Evolutionary conservation across 345 rosid species (phyloP), one percentile per base, ranked within the genome.

Genomic region (Bruguiera parviflora): DNA sequence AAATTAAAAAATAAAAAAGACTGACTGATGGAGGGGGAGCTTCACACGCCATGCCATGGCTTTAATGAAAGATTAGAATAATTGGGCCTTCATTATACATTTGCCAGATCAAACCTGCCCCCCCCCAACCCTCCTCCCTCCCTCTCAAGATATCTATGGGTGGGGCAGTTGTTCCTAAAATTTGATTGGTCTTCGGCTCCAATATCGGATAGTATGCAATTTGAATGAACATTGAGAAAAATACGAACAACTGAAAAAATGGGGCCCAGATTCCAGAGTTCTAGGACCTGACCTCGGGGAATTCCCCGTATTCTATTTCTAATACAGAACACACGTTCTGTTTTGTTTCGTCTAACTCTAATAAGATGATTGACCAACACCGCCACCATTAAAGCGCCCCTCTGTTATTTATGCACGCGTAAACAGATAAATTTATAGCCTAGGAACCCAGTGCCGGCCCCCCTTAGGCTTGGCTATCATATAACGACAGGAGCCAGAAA

Each of bases 231-330:
- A 1, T n/a, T n/a, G 69, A 53, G 6, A 20, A 15, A 6, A 57
- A 66, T 2, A 47, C 31, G 29, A 31, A 63, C 46, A 31, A 63
- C 46, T 6, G 51, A 62, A 66, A 73, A 5, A 71, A 31, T 21
- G 75, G 4, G 46, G 67, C 33, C 27, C 71, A 61, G 65, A 63
- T 75, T 76, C 65, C 81, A 68, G 68, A 68, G 73, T 65, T 66
- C 83, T 20, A 78, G 61, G 83, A 27, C 65, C 67, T 70, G 74
- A 64, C 81, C 78, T 81, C 37, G 83, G 79, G 71, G 79, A 68
- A 58, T 64, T 1, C 46, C 35, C 58, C 61, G 61, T 37, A 8
- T 7, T 22, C 28, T 46, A n/a, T 5, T 0, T 4, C 4, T 8
- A 25, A 70, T 85, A 76, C 77, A 81, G 82, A 70, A 53, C 61